Base-by-base conservation (phyloP, 148 eudicot species). In the Pharnaceum exiguum region DNA sequence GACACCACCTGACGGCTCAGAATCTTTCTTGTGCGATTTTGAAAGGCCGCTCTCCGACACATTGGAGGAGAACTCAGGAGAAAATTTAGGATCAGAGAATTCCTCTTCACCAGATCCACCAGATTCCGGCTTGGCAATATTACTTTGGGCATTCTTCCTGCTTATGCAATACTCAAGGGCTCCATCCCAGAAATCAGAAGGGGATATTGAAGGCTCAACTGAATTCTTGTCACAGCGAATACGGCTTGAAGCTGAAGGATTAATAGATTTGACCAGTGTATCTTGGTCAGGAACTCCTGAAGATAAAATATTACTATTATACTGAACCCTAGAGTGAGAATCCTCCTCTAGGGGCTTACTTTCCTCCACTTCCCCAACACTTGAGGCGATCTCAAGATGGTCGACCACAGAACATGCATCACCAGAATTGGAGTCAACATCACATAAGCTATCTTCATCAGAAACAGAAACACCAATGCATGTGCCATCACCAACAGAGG, bases 111-210 rank as follows among this genome's bases (percentile, higher is more conserved):
- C 62, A 45, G 47, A 55, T 50, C 63, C 69, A 65, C 50, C 66
- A 38, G 38, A 36, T 61, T 49, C 56, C 33, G 55, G 51, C 23
- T 57, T 57, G 3, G 28, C 57, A 70, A 46, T 60, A 66, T 50
- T 67, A 59, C 35, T 74, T 55, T 46, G 59, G 56, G 60, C 51
- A 22, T 58, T 45, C 46, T 44, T 61, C 31, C 46, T 77, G 52
- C 67, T 64, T 58, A 56, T 70, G 57, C 64, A 52, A 42, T 66
- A 37, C n/a, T 72, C 70, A 42, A 89, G 62, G 59, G 71, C 44
- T 63, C 88, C 94, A 47, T 79, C 90, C 87, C 86, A 83, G 59
- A 89, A 89, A 45, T 77, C 86, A 84, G 86, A 75, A n/a, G 72
- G 50, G 30, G 78, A 65, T 25, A 65, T 47, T 53, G 78, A 60